These are phyloP conservation scores for Scheffersomyces insectosa DNA, from an alignment of 1,139 yeast genomes.

Conservation along the genomic window DNA sequence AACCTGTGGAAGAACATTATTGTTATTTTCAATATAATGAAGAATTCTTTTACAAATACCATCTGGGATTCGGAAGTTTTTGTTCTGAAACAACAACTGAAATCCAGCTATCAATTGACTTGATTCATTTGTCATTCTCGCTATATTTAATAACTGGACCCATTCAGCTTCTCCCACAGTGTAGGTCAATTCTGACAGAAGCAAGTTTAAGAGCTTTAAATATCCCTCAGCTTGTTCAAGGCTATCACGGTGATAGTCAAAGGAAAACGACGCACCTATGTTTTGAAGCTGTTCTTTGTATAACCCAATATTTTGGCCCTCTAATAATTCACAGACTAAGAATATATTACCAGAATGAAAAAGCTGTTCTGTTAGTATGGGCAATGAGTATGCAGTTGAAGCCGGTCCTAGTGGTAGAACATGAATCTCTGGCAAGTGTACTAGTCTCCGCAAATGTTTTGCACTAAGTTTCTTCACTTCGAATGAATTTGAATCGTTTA, in stretches of 20 bases:
- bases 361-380: not conserved
- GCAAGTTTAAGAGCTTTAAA: conserved; percentile 19
- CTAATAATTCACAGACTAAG: conserved; percentile 22
- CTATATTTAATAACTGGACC: conserved; percentile 19
- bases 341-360: conserved; percentile 15
- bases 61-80: conserved; percentile 14
- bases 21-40: conserved; percentile 29
- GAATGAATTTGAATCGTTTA: conserved; percentile 32
- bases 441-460: conserved; percentile 6
- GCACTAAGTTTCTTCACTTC: conserved; percentile 34
- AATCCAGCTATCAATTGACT: conserved; percentile 21
- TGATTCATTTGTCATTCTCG: conserved; percentile 13
- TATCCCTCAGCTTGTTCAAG: conserved; percentile 34
- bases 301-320: conserved; percentile 1
- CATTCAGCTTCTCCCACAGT: conserved; percentile 10
- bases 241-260: conserved; percentile 32
- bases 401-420: too few species aligned
- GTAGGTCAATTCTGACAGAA: conserved; percentile 3
- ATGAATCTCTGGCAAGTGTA: not conserved
- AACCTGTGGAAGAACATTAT: conserved; percentile 30
- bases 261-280: conserved; percentile 12
- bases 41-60: conserved; percentile 22
- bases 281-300: conserved; percentile 1
- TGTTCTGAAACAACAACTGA: conserved; percentile 18
- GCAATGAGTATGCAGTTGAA: too few species aligned